Evolutionary conservation across 2,329 filamentous ascomycete species (phyloP).

Genomic region (Amauroascus verrucosus): DNA sequence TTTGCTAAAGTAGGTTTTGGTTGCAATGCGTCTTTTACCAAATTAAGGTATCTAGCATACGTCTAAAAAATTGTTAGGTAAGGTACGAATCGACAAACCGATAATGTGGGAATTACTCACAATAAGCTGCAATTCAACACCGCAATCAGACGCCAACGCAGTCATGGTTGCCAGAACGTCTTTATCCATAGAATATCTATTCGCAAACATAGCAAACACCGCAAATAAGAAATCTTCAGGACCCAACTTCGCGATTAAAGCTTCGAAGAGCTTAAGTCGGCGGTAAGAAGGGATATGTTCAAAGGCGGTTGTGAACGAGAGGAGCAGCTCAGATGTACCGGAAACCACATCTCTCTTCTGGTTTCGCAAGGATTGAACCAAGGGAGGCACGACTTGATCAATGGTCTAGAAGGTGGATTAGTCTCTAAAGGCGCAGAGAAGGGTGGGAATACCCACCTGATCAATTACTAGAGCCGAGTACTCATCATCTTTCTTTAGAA

Average conservation of each 20-base stretch:
- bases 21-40: constrained; percentile 65
- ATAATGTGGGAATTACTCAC: constrained; percentile 20
- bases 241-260: constrained; percentile 75
- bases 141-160: constrained; percentile 62
- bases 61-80: constrained; percentile 40
- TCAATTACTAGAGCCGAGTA: constrained; percentile 95
- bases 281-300: constrained; percentile 89
- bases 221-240: constrained; percentile 80
- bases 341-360: constrained; percentile 66
- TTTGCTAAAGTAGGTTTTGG: constrained; percentile 64
- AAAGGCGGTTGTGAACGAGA: constrained; percentile 92
- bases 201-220: constrained; percentile 78
- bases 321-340: constrained; percentile 77
- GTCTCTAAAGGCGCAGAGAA: background rate
- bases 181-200: constrained; percentile 71
- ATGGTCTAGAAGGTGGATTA: constrained; percentile 54
- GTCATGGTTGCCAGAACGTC: constrained; percentile 64
- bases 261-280: constrained; percentile 69
- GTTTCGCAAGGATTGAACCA: constrained; percentile 74
- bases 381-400: constrained; percentile 80
- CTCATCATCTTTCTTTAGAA: constrained; percentile 86
- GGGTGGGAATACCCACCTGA: constrained; percentile 34
- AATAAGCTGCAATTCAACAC: constrained; percentile 60
- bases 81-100: background rate
- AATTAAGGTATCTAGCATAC: constrained; percentile 63